phyloP scores from a whole-genome alignment of 495 filamentous ascomycete species.

The Trypethelium eluteriae region DNA sequence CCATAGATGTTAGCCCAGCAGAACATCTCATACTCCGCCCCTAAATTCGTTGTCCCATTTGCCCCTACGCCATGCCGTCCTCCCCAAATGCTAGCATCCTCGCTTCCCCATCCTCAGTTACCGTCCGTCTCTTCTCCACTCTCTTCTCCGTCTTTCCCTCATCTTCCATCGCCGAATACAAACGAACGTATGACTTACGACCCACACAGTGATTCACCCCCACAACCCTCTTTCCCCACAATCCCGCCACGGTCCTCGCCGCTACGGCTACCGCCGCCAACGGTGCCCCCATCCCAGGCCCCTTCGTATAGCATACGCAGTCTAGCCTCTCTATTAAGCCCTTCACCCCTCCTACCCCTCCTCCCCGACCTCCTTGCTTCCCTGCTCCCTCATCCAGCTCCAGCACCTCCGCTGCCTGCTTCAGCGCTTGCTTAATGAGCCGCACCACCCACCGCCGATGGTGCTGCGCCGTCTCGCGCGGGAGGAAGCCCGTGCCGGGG shows the following conservation, averaged over 20 bases:
- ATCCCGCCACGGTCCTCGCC: constrained; percentile 69
- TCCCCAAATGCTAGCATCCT: too few species aligned
- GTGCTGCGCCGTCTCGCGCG: constrained; percentile 90
- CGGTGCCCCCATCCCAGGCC: constrained; percentile 93
- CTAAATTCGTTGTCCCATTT: neutral
- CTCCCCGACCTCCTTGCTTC: neutral
- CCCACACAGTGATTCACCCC: constrained; percentile 97
- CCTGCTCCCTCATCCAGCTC: neutral
- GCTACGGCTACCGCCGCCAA: constrained; percentile 82
- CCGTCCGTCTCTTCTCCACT: neutral
- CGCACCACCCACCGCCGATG: constrained; percentile 79
- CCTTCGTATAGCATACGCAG: constrained; percentile 92
- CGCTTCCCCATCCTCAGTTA: too few species aligned
- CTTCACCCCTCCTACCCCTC: neutral
- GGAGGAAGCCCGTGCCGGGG: constrained; percentile 88
- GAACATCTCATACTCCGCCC: neutral
- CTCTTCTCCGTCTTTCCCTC: neutral
- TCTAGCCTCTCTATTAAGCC: constrained; percentile 51
- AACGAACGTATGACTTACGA: constrained; percentile 46
- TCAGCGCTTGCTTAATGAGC: constrained; percentile 67
- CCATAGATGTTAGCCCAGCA: neutral
- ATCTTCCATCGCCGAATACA: neutral
- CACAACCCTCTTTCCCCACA: constrained; percentile 82
- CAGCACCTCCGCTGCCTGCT: constrained; percentile 53
- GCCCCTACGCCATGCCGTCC: neutral